Evolutionary conservation across 768 basidiomycete genomes (phyloP).

Genomic region (Xerocomus spinulosus): DNA sequence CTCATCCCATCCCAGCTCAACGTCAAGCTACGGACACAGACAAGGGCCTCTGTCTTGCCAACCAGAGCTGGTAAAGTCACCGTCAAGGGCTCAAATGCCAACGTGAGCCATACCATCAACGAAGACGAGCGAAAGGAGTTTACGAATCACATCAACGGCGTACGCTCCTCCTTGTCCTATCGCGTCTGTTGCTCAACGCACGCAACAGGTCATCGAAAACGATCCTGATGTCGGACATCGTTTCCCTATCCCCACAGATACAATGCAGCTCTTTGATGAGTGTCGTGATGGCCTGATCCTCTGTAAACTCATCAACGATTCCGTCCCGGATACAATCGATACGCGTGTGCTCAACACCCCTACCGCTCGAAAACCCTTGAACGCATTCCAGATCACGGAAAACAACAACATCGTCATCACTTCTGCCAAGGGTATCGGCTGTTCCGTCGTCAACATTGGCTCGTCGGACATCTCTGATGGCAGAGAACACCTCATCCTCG

Average conservation of each 20-base stretch:
- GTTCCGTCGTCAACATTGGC: constrained; percentile 98
- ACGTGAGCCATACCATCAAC: constrained; percentile 95
- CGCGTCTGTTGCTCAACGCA: constrained; percentile 6
- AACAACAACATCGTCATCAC: constrained; percentile 99
- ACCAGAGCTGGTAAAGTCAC: constrained; percentile 87
- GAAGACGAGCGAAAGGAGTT: constrained; percentile 94
- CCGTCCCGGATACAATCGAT: constrained; percentile 98
- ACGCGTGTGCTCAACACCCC: constrained; percentile 96
- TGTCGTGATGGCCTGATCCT: constrained; percentile 93
- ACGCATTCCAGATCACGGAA: constrained; percentile 98
- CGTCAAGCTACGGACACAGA: constrained; percentile 65
- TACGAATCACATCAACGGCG: constrained; percentile 97
- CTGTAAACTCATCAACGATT: constrained; percentile 98
- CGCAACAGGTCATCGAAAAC: constrained; percentile 76
- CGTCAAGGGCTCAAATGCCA: constrained; percentile 90
- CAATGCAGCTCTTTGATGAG: constrained; percentile 99
- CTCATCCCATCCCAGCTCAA: constrained; percentile 52
- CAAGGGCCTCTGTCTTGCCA: constrained; percentile 41
- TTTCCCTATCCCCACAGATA: constrained; percentile 90
- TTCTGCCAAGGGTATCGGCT: constrained; percentile 96
- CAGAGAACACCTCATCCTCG: constrained; percentile 92
- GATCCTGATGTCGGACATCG: constrained; percentile 80
- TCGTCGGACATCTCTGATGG: constrained; percentile 90
- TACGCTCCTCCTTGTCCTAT: constrained; percentile 38
- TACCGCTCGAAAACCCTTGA: constrained; percentile 72